Conservation (phyloP, 495 filamentous ascomycete genomes). For the Hapsidospora chrysogenum region DNA sequence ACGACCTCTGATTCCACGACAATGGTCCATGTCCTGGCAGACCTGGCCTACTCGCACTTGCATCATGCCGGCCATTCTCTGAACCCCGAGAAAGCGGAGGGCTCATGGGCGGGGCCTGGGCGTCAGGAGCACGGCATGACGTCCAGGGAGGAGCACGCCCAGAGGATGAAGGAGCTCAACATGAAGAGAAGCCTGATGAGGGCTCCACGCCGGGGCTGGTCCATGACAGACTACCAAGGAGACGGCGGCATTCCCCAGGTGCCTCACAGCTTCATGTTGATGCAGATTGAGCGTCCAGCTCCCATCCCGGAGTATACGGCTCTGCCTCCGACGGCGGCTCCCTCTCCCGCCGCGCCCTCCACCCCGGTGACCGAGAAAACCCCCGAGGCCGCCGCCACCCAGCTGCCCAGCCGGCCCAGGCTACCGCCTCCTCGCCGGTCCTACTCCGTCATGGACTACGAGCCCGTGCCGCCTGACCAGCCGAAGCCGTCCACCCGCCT, state of each 20-base stretch:
- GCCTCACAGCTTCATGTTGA: neutral
- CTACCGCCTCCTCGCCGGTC: constrained; percentile 17
- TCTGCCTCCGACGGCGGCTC: neutral
- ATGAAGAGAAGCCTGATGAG: constrained; percentile 4
- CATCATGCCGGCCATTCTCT: constrained; percentile 6
- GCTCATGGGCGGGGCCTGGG: constrained; percentile 5
- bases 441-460: constrained; percentile 31
- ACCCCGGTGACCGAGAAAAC: neutral
- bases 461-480: constrained; percentile 21
- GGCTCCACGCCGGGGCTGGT: neutral
- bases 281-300: neutral
- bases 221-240: constrained; percentile 1
- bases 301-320: constrained; percentile 1
- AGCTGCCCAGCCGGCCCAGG: neutral
- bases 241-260: neutral
- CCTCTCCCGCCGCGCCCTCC: neutral
- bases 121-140: constrained; percentile 5
- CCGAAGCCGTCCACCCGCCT: constrained; percentile 17
- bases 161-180: constrained; percentile 7
- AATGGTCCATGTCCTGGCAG: constrained; percentile 2
- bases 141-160: constrained; percentile 14
- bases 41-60: neutral
- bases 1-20: neutral
- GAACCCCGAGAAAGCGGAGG: constrained; percentile 7
- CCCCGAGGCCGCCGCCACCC: neutral